A percentile compares a stretch with the other conserved stretches of the same genome.
Conservation (phyloP, 352 stramenopile genomes). For the Phytophthora kernoviae region DNA sequence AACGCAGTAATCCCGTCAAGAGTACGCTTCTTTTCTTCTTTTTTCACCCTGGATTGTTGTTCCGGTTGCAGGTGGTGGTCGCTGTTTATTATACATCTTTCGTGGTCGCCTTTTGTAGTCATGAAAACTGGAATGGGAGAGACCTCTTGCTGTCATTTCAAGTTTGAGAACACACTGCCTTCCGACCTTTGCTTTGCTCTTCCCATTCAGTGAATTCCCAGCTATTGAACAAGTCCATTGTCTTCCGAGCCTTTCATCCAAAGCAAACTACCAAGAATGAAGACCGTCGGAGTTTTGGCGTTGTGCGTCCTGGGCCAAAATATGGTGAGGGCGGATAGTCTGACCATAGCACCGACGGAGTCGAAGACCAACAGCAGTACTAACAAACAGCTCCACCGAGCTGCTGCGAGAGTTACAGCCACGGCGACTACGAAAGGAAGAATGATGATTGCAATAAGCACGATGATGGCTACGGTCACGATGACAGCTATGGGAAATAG, state of each 20-base stretch:
- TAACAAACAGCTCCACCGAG: not conserved
- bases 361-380: not conserved
- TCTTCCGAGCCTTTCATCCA: not conserved
- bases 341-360: not conserved
- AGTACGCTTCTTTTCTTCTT: too few species aligned
- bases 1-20: too few species aligned
- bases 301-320: not conserved
- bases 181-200: too few species aligned
- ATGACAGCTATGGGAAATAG: not conserved
- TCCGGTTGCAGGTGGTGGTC: too few species aligned
- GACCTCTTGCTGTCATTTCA: too few species aligned
- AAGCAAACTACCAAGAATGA: constrained; percentile 1
- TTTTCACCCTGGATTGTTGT: too few species aligned
- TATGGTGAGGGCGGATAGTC: not conserved
- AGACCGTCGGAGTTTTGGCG: not conserved
- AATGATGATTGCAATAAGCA: not conserved
- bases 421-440: not conserved
- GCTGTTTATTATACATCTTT: too few species aligned
- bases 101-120: too few species aligned
- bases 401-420: not conserved
- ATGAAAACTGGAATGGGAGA: not conserved
- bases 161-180: too few species aligned
- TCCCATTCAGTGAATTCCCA: constrained; percentile 4
- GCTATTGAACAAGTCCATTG: constrained; percentile 1
- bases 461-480: not conserved